phyloP scores from a whole-genome alignment of 129 eudicot genomes.

The Tagetes patula region DNA sequence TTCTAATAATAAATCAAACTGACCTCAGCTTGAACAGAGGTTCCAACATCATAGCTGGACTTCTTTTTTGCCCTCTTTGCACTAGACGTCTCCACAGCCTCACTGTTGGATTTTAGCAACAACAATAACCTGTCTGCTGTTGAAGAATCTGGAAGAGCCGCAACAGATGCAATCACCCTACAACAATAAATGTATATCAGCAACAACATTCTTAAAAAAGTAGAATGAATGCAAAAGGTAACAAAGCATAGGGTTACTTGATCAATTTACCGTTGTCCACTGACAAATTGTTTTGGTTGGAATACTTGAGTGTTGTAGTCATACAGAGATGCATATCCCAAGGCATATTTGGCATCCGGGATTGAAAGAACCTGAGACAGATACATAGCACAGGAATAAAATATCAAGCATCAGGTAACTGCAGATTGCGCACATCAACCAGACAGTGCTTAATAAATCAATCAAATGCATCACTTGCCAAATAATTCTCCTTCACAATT shows the following conservation, averaged over 20 bases:
- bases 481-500: slow-evolving; percentile 77
- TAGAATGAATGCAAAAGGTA: not conserved
- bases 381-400: slow-evolving; percentile 11
- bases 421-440: slow-evolving; percentile 11
- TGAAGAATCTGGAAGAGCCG: slow-evolving; percentile 73
- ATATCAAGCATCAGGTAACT: slow-evolving; percentile 15
- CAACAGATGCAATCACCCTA: slow-evolving; percentile 65
- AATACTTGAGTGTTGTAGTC: slow-evolving; percentile 87
- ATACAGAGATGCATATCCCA: slow-evolving; percentile 79
- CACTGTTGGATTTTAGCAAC: slow-evolving; percentile 68
- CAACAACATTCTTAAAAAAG: not conserved
- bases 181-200: slow-evolving; percentile 17
- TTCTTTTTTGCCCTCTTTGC: slow-evolving; percentile 81
- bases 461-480: slow-evolving; percentile 45
- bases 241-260: not conserved
- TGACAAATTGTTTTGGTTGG: slow-evolving; percentile 50
- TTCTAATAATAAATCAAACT: slow-evolving; percentile 8
- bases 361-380: slow-evolving; percentile 74
- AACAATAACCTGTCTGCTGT: slow-evolving; percentile 73
- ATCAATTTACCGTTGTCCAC: slow-evolving; percentile 60
- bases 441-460: not conserved
- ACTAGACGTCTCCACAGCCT: slow-evolving; percentile 57
- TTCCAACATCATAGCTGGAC: slow-evolving; percentile 64
- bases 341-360: slow-evolving; percentile 48
- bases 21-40: slow-evolving; percentile 82